Evolutionary conservation across 768 basidiomycete species (phyloP), one percentile per base, ranked within the genome.

Genomic region (Roridomyces roridus): DNA sequence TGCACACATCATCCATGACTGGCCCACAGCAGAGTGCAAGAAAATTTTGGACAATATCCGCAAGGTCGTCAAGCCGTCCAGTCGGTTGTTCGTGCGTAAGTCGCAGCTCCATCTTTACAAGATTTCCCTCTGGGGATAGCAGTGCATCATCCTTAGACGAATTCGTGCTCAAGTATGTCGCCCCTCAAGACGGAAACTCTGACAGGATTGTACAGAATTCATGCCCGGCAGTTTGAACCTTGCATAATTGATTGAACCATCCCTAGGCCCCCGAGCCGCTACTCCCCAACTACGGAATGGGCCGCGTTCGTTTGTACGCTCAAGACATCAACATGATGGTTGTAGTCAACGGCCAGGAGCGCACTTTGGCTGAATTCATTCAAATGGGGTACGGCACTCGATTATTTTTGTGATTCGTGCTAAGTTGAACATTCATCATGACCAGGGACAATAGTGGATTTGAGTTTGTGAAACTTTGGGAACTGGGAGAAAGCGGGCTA

Each of bases 281-380:
- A 45, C 69, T 83, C 2, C 73, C 81, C 6, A 82, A 82, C 63
- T 82, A 75, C 47, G 80, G 80, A 17, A 70, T 74, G 7, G 81
- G 77, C 2, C 69, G 68, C 37, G 65, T 76, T 31, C 66, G 74
- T 6, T 68, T 68, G 25, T 82, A 82, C 56, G 66, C 77, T 28
- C 74, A 75, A 44, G 82, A 84, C 51, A 43, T 83, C 37, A 74
- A 72, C 47, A 80, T 83, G 81, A 75, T 80, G 74, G 40, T 66
- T 17, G 23, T 71, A 12, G 63, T 77, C 14, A 80, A 83, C 44
- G 64, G 71, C 7, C 71, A 76, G 59, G 80, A 82, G 55, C 75
- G 82, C 6, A 76, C 73, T 0, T 44, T 82, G 12, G 57, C 73
- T 3, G 74, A 80, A 5, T 78, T 75, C 44, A 70, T 76, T 9